Evolutionary conservation across 768 basidiomycete genomes (phyloP), one percentile per base, ranked within the genome.

Genomic region (Lactarius hatsudake): DNA sequence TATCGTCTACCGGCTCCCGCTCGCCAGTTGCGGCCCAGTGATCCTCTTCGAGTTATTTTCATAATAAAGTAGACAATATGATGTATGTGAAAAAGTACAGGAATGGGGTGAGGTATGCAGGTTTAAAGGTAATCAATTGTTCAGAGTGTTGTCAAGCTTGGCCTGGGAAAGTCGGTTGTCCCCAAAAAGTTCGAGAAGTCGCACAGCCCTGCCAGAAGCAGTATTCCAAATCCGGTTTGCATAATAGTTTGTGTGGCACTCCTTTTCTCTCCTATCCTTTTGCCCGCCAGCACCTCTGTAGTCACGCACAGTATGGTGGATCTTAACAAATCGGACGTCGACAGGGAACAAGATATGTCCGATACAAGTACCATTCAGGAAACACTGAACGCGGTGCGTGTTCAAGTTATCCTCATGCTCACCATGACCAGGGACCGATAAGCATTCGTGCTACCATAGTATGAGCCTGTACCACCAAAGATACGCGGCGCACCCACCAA

Each of bases 401-500:
- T n/a, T n/a, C n/a, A n/a, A n/a, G n/a, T 53, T 53, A 4, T 28
- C 26, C 13, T 53, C 51, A 53, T 28, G 3, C 26, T 53, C 51
- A 1, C 51, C 13, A 4, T 26, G 23, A 53, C 51, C 26, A 15
- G 51, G 6, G 48, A 26, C 48, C 23, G 12, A 51, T 26, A 3
- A 23, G 48, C 12, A 51, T 12, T 23, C 48, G 13, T 26, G 12
- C 12, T 51, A 13, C 12, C 36, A 38, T 42, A 53, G 51, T 26
- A 26, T 23, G 26, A 7, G 13, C 15, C 15, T 28, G 15, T 53
- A 26, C 51, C 51, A 53, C 51, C 13, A 12, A 53, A 53, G 51
- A 53, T 53, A 26, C 51, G 51, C 13, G 51, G 23, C 51, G 51
- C 51, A 53, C 59, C 38, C 15, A 51, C 59, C 6, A 65, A 65